Base-by-base conservation (phyloP, 78 protist genomes). In the Protostelium mycophagum region DNA sequence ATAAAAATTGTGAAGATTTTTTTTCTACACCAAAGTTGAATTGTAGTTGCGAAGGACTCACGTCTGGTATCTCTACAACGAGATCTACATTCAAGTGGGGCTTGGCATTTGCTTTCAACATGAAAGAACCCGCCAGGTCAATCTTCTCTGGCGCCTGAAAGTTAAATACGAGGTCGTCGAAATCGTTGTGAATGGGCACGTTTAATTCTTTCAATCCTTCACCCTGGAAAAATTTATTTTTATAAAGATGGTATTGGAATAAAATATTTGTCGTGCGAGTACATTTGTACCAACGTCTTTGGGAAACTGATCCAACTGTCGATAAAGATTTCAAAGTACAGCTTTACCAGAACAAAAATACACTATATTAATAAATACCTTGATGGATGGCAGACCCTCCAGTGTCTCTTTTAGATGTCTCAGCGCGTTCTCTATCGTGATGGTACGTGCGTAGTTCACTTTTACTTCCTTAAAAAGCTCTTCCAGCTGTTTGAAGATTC, bases 381-480 rank as follows among this genome's bases (percentile, higher is more conserved):
- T n/a, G 84, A 88, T 90, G 51, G 83, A 86, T 89, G 87, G 90
- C 0, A 92, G 88, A 28, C 85, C 39, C 37, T 87, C 91, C 38
- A 92, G 38, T 0, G 63, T 28, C 1, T 39, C 10, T 63, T 92
- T 92, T 16, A 92, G 34, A 83, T 87, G 89, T 51, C 83, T 89
- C 25, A 92, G 73, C 28, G 94, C 89, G 25, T 91, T 86, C 73
- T 92, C 94, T 34, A 92, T 35, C 38, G 94, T 38, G 23, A 91
- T 37, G 1, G 90, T 85, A 63, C 90, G 88, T 28, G 87, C 85
- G 86, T 89, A 92, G 39, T 92, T 90, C 0, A 92, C 84, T 89
- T 92, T 92, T 35, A 92, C 36, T 87, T 92, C 91, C 63, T 86
- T 85, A 34, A 92, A 89, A 1, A 89, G 84, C 37, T 92, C 94